phyloP scores from a whole-genome alignment of 192 early-diverging fungal species.

The Backusella westeae region DNA sequence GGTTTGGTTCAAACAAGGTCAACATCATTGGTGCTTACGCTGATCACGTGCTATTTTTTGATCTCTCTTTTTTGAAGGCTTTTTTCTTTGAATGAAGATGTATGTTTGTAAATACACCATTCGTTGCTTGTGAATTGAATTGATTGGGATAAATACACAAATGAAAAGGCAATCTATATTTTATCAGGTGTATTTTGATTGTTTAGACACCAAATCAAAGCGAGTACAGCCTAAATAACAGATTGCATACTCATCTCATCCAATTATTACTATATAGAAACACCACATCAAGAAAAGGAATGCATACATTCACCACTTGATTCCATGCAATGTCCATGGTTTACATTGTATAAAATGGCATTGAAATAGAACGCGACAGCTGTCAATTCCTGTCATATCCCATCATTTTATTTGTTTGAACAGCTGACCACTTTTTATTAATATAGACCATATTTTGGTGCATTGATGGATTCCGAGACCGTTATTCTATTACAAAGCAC shows the following conservation, averaged over 20 bases:
- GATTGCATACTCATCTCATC: no score
- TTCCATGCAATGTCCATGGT: no score
- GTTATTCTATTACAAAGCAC: not conserved
- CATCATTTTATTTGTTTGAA: not conserved
- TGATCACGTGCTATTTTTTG: not conserved
- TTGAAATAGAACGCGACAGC: not conserved
- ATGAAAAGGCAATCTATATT: no score
- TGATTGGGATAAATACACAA: no score
- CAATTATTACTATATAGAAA: no score
- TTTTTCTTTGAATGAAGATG: not conserved
- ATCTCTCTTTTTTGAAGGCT: not conserved
- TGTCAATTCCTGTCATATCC: not conserved
- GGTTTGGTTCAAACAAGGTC: not conserved
- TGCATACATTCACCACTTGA: no score
- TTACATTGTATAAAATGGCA: no score
- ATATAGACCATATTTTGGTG: not conserved
- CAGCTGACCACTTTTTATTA: not conserved
- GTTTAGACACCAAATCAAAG: no score
- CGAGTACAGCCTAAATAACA: no score
- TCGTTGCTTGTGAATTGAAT: no score
- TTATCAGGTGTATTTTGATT: no score
- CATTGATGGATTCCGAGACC: not conserved
- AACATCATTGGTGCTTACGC: not conserved
- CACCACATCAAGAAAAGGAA: no score
- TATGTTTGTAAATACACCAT: not conserved